Conservation (phyloP, 345 rosid genomes). For the Barbarea vulgaris region DNA sequence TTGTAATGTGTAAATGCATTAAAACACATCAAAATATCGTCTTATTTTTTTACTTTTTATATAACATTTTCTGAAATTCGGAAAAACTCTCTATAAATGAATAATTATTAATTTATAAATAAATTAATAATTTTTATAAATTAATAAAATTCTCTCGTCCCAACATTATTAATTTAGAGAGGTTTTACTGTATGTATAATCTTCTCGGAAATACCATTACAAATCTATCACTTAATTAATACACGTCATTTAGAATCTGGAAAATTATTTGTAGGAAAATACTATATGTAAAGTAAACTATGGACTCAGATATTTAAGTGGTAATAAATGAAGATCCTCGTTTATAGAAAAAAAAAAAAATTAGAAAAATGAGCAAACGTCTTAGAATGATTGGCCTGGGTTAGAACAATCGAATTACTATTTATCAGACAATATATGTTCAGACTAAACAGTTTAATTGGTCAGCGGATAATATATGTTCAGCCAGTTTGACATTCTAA, state of each 20-base stretch:
- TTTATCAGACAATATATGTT: not conserved
- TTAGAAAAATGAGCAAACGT: not conserved
- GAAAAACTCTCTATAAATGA: no score
- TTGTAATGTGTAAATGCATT: no score
- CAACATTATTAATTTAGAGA: no score
- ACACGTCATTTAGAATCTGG: not conserved
- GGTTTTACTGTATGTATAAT: no score
- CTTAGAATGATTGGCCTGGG: not conserved
- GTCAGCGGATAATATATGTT: not conserved
- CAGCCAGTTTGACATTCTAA: conserved; percentile 13
- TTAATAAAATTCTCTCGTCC: no score
- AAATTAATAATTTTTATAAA: no score
- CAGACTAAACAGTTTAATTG: not conserved
- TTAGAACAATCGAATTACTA: not conserved
- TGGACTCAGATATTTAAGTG: not conserved
- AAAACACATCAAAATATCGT: no score
- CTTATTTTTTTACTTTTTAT: no score
- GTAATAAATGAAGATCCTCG: not conserved
- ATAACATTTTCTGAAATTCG: no score
- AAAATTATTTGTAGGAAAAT: not conserved
- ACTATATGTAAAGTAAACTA: no score
- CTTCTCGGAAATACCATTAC: not conserved
- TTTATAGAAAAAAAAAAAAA: no score
- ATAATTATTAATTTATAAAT: no score
- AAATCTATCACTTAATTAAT: not conserved